phyloP scores from a whole-genome alignment of 805 yeast genomes.

The Metschnikowia picachoensis region DNA sequence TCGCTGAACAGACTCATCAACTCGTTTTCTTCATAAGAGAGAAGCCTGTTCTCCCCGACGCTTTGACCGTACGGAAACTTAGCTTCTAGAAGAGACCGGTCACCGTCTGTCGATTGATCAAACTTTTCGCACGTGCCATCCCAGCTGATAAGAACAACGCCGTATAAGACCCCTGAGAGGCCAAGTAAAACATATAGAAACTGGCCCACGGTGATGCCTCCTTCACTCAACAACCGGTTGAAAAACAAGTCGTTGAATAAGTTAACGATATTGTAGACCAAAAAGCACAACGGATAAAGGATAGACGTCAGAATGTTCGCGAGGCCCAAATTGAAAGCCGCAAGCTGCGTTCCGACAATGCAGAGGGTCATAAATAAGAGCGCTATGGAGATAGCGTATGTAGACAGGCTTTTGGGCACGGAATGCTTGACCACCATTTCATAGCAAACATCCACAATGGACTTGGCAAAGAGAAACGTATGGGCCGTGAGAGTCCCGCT shows the following conservation, averaged over 20 bases:
- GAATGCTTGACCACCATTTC: conserved; percentile 33
- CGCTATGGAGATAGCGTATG: conserved; percentile 32
- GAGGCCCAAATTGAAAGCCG: conserved; percentile 70
- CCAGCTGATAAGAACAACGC: conserved; percentile 67
- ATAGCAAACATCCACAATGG: conserved; percentile 66
- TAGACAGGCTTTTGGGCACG: conserved; percentile 26
- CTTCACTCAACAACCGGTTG: conserved; percentile 56
- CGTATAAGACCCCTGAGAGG: conserved; percentile 52
- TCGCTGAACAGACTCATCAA: conserved; percentile 10
- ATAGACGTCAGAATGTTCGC: conserved; percentile 68
- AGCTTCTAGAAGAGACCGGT: conserved; percentile 9
- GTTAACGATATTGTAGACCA: conserved; percentile 72
- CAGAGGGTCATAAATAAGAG: conserved; percentile 52
- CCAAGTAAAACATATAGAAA: conserved; percentile 45
- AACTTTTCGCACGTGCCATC: conserved; percentile 29
- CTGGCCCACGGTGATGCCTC: conserved; percentile 43
- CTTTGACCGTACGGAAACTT: conserved; percentile 19
- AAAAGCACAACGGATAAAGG: conserved; percentile 80
- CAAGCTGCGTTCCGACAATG: conserved; percentile 68
- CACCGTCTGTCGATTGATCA: conserved; percentile 3
- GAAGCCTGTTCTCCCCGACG: conserved; percentile 5
- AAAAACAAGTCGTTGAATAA: conserved; percentile 45
- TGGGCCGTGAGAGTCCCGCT: conserved; percentile 84
- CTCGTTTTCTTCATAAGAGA: conserved; percentile 18
- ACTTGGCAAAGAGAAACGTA: conserved; percentile 80